These are phyloP conservation scores for Melanogaster broomeanus DNA, from an alignment of 768 basidiomycete genomes.

Conservation along the genomic window DNA sequence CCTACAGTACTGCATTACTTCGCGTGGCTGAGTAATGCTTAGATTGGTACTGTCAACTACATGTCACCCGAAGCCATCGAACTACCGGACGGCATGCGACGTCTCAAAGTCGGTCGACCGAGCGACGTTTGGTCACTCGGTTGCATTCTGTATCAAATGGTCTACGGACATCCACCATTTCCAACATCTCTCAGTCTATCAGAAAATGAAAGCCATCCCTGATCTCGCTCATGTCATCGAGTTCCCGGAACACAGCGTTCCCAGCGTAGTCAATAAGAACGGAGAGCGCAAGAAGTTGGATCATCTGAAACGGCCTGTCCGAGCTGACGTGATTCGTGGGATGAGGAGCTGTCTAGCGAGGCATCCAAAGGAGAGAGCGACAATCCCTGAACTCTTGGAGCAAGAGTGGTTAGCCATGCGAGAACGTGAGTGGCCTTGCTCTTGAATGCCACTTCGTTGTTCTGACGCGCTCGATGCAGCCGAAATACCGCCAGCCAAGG, in stretches of 20 bases:
- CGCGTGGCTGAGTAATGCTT: conserved; percentile 5
- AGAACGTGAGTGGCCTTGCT: conserved; percentile 25
- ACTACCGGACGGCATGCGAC: conserved; percentile 79
- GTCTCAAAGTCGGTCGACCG: conserved; percentile 92
- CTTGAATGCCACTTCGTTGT: neutral
- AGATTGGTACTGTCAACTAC: conserved; percentile 98
- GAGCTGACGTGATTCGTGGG: conserved; percentile 71
- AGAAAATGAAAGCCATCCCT: conserved; percentile 95
- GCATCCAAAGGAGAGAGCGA: conserved; percentile 79
- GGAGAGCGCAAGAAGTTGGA: conserved; percentile 54
- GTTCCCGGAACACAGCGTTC: conserved; percentile 71
- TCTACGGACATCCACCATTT: conserved; percentile 95
- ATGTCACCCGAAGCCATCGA: conserved; percentile 99
- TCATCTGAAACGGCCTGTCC: conserved; percentile 71
- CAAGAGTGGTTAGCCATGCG: conserved; percentile 77
- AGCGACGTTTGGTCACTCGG: conserved; percentile 98
- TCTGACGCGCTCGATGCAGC: conserved; percentile 17
- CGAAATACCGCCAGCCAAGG: conserved; percentile 29
- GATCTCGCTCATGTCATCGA: conserved; percentile 74
- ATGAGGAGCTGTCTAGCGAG: conserved; percentile 83
- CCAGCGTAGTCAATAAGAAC: conserved; percentile 38
- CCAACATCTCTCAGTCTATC: conserved; percentile 75
- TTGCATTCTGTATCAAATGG: conserved; percentile 98
- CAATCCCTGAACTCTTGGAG: conserved; percentile 84
- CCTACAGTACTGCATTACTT: neutral